Base-by-base conservation (phyloP, 2,329 filamentous ascomycete species). In the Aspergillus intermedius region DNA sequence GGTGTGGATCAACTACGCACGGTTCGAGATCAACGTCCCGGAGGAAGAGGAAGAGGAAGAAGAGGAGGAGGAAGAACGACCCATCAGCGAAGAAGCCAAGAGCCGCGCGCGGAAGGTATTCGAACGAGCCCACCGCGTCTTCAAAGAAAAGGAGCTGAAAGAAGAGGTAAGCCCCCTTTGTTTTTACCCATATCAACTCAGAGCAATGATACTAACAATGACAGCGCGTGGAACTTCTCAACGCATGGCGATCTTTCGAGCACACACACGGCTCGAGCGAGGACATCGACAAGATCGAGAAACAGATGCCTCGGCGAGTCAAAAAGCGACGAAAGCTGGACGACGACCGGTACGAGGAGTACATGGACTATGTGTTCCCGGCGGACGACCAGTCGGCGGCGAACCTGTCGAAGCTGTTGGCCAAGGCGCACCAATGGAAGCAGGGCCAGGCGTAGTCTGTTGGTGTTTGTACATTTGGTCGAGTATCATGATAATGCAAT, bases 1-100 rank as follows among this genome's bases (percentile, higher is more conserved):
- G 77, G 93, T 98, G 51, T 98, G 93, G 93, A 95, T 93, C 69
- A 91, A 88, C 68, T 98, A 91, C 72, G 93, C 93, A n/a, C 88
- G 94, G 68, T 97, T 98, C 64, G 93, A 98, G 71, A 88, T 97
- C 74, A 91, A 93, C 66, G 84, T 95, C 0, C 89, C 90, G 41
- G 90, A 95, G 49, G 80, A 76, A 10, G 76, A 80, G 17, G 76
- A 80, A 15, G 81, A 82, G 15, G 81, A 82, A 46, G 81, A 86
- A 39, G 83, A 79, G 19, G 78, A 78, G 8, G 77, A 80, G 17
- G 72, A 84, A 71, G 78, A 78, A 49, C 70, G 70, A 39, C 74
- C 77, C 2, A 80, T 95, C 62, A 89, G 86, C 69, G 88, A 93
- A 19, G 84, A 84, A 50, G 90, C 91, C 56, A 96, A 95, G 74